phyloP scores from a whole-genome alignment of 306 rosid genomes.

The Dryas octopetala region DNA sequence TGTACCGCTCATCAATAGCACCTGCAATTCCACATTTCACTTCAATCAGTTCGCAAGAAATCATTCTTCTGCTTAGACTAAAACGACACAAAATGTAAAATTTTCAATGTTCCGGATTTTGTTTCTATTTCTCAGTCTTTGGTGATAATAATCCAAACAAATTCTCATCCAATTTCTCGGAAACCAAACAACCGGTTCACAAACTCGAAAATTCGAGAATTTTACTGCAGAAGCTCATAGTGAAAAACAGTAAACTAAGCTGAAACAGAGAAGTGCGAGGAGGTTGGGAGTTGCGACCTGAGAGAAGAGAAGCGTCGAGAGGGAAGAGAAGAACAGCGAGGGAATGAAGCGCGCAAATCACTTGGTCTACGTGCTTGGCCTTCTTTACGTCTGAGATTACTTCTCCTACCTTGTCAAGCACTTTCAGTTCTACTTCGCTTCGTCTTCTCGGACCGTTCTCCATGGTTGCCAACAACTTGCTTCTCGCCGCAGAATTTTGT shows the following conservation, averaged over 20 bases:
- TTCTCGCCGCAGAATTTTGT: background rate
- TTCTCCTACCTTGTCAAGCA: slow-evolving; percentile 53
- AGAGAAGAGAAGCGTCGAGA: slow-evolving; percentile 52
- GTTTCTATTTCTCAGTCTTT: background rate
- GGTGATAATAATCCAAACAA: background rate
- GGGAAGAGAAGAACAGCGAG: slow-evolving; percentile 71
- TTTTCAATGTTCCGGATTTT: background rate
- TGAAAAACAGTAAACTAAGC: background rate
- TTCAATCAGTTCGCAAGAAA: slow-evolving; percentile 1
- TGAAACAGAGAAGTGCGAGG: background rate
- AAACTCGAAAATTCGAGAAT: background rate
- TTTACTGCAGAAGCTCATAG: too few relatives aligned
- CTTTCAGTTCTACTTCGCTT: slow-evolving; percentile 48
- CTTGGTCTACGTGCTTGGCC: slow-evolving; percentile 77
- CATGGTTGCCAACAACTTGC: slow-evolving; percentile 30
- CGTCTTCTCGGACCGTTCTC: slow-evolving; percentile 35
- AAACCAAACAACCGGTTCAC: background rate
- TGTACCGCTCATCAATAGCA: slow-evolving; percentile 50
- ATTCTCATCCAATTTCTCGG: background rate
- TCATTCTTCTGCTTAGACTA: background rate
- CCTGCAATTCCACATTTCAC: slow-evolving; percentile 44
- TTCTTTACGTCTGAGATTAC: slow-evolving; percentile 51
- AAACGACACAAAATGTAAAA: background rate
- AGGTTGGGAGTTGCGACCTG: slow-evolving; percentile 44
- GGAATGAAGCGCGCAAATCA: slow-evolving; percentile 69